A percentile compares a stretch with the other conserved stretches of the same genome.
phyloP scores from a whole-genome alignment of 306 rosid species.

The Albizia julibrissin region DNA sequence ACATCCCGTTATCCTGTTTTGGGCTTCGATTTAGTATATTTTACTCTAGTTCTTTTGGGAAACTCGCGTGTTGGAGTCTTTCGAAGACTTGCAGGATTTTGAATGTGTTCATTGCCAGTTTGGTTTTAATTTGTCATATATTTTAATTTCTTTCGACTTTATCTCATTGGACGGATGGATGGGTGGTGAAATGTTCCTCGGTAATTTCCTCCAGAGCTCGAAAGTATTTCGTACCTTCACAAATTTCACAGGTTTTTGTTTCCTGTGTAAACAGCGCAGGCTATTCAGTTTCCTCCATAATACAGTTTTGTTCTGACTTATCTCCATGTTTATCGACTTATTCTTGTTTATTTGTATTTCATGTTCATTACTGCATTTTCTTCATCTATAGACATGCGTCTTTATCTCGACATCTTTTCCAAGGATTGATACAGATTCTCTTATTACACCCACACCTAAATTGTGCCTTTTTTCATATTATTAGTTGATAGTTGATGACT shows the following conservation, averaged over 20 bases:
- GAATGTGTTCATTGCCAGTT: not conserved
- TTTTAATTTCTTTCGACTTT: not conserved
- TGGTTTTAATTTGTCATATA: not conserved
- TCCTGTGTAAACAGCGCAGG: not conserved
- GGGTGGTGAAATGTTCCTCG: not conserved
- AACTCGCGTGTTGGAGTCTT: not conserved
- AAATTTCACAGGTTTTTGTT: not conserved
- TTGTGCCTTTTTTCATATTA: not conserved
- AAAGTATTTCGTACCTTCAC: not conserved
- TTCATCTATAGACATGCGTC: not conserved
- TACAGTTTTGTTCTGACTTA: not conserved
- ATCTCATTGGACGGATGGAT: not conserved
- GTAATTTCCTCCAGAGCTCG: not conserved
- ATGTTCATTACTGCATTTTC: not conserved
- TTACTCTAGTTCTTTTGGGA: not conserved
- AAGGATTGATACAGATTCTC: not conserved
- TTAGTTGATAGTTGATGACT: not conserved
- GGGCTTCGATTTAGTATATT: not conserved
- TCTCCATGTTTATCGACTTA: not conserved
- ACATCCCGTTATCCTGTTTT: not conserved
- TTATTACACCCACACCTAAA: not conserved
- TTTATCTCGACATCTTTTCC: not conserved
- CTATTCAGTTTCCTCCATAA: not conserved
- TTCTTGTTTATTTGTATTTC: not conserved
- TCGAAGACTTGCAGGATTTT: not conserved